Percentiles rank a stretch among this genome's conserved stretches.
Evolutionary conservation across 2,329 filamentous ascomycete genomes (phyloP).

Genomic region (Catunica adiposa): DNA sequence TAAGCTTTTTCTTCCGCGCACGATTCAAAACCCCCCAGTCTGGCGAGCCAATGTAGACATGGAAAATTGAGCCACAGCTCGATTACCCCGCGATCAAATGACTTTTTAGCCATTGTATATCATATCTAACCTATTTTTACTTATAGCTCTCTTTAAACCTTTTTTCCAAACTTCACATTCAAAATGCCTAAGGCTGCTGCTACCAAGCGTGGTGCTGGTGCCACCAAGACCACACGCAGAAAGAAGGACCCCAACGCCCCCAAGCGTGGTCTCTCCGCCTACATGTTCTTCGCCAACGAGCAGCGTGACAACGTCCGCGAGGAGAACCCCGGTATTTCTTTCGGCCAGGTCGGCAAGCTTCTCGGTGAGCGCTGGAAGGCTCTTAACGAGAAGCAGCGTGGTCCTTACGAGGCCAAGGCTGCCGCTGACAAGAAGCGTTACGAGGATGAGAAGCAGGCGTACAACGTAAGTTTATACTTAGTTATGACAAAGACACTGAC

Average conservation of each 20-base stretch:
- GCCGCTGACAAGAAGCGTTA: slow-evolving; percentile 97
- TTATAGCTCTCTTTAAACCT: background rate
- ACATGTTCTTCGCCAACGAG: slow-evolving; percentile 99
- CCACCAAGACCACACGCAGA: slow-evolving; percentile 35
- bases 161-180: slow-evolving; percentile 16
- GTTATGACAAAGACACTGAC: background rate
- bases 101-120: too few relatives aligned
- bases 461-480: slow-evolving; percentile 48
- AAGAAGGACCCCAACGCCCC: slow-evolving; percentile 87
- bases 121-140: too few relatives aligned
- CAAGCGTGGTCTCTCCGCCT: slow-evolving; percentile 97
- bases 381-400: slow-evolving; percentile 78
- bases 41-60: background rate
- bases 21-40: background rate
- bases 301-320: slow-evolving; percentile 96
- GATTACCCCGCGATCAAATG: too few relatives aligned
- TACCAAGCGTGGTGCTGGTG: slow-evolving; percentile 36
- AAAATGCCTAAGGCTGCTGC: slow-evolving; percentile 42
- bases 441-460: slow-evolving; percentile 91
- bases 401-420: slow-evolving; percentile 92
- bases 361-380: slow-evolving; percentile 99
- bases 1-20: slow-evolving; percentile 1
- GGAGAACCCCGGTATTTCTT: slow-evolving; percentile 94
- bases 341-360: slow-evolving; percentile 95
- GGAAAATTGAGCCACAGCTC: too few relatives aligned